Conservation (phyloP, 2,329 filamentous ascomycete species). For the Emericellopsis cladophorae region DNA sequence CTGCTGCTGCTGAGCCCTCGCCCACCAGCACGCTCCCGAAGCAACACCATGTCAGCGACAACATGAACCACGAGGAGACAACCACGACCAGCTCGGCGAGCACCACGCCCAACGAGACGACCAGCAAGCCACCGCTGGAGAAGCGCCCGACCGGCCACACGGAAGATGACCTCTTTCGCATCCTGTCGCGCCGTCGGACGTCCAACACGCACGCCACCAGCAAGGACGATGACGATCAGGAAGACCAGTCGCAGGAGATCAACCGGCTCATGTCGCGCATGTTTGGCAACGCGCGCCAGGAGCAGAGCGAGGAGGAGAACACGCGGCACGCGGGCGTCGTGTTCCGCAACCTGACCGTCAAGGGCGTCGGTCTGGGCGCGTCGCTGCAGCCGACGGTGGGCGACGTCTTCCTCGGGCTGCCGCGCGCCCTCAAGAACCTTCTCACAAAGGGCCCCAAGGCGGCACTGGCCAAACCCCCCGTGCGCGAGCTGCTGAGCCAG, state of each 20-base stretch:
- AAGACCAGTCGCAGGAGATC: constrained; percentile 35
- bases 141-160: constrained; percentile 15
- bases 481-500: constrained; percentile 52
- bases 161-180: constrained; percentile 39
- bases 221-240: constrained; percentile 27
- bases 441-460: constrained; percentile 39
- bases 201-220: constrained; percentile 11
- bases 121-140: constrained; percentile 7
- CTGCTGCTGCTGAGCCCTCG: neutral
- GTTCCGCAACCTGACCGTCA: constrained; percentile 59
- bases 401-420: constrained; percentile 47
- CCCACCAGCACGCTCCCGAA: neutral
- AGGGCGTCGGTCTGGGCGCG: constrained; percentile 55
- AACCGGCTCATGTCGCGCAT: constrained; percentile 55
- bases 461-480: constrained; percentile 38
- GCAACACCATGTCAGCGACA: neutral
- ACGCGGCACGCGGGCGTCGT: constrained; percentile 57
- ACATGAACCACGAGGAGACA: neutral
- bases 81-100: constrained; percentile 11
- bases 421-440: constrained; percentile 27
- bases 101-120: neutral
- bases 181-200: constrained; percentile 34
- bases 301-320: constrained; percentile 56
- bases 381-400: constrained; percentile 41
- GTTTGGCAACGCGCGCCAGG: constrained; percentile 53